Conservation (phyloP, 2,329 filamentous ascomycete species). For the Colletotrichum sp. region DNA sequence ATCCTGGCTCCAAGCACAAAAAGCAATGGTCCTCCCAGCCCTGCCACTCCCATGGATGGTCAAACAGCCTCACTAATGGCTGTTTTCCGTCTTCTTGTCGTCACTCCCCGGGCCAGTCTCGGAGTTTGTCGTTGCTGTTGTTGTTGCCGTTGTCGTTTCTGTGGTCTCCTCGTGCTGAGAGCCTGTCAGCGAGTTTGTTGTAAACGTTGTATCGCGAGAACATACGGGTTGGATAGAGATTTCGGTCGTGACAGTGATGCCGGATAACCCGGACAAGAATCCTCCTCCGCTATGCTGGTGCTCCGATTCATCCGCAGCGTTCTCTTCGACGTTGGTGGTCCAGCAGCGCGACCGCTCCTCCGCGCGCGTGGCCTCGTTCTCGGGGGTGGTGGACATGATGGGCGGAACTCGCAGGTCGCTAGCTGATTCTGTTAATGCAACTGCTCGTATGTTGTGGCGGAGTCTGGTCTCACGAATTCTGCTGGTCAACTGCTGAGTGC, state of each 20-base stretch:
- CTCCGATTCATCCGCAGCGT: not conserved
- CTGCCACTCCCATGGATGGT: not conserved
- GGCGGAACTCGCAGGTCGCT: not conserved
- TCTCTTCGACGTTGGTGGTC: not conserved
- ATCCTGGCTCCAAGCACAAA: not conserved
- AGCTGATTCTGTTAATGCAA: not conserved
- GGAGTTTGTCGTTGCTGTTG: not conserved
- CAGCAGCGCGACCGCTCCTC: not conserved
- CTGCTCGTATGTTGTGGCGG: not conserved
- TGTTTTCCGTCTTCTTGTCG: not conserved
- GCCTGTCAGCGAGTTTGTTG: not conserved
- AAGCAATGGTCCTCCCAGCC: not conserved
- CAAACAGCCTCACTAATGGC: not conserved
- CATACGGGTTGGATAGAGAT: not conserved
- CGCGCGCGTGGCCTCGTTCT: not conserved
- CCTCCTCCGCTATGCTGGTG: not conserved
- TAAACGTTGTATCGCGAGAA: not conserved
- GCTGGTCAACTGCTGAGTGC: not conserved
- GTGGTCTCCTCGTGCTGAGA: not conserved
- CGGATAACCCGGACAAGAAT: not conserved
- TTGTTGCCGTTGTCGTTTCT: not conserved
- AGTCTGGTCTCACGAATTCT: not conserved
- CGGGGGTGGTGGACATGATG: not conserved
- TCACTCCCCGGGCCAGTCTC: not conserved
- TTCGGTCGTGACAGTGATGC: not conserved